phyloP scores from a whole-genome alignment of 345 rosid species.

The Citrus cavaleriei region DNA sequence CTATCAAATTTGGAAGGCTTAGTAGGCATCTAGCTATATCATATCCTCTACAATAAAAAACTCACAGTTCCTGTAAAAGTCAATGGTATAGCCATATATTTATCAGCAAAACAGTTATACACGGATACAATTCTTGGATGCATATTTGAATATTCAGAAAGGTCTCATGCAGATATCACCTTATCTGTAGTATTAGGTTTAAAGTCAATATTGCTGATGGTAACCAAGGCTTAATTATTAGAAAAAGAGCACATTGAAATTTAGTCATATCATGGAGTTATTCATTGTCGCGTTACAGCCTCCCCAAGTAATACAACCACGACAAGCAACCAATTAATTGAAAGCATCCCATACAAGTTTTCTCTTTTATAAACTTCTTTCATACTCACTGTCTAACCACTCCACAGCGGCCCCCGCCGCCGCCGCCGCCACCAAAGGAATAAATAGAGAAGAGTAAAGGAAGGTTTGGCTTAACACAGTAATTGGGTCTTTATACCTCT shows the following conservation, averaged over 20 bases:
- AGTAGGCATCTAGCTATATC: not conserved
- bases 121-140: not conserved
- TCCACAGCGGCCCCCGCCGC: not conserved
- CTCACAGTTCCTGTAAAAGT: not conserved
- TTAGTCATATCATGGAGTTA: not conserved
- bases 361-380: not conserved
- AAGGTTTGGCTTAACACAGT: not conserved
- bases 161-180: not conserved
- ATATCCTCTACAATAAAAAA: not conserved
- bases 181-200: not conserved
- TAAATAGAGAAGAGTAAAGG: not conserved
- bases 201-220: not conserved
- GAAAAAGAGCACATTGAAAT: not conserved
- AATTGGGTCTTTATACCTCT: not conserved
- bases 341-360: not conserved
- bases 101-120: not conserved
- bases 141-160: not conserved
- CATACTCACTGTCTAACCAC: not conserved
- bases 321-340: not conserved
- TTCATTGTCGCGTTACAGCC: not conserved
- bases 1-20: not conserved
- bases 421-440: not conserved
- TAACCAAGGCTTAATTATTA: not conserved
- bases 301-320: not conserved
- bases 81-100: constrained; percentile 1